Conservation (phyloP, 345 rosid species). For the Dimocarpus longan region DNA sequence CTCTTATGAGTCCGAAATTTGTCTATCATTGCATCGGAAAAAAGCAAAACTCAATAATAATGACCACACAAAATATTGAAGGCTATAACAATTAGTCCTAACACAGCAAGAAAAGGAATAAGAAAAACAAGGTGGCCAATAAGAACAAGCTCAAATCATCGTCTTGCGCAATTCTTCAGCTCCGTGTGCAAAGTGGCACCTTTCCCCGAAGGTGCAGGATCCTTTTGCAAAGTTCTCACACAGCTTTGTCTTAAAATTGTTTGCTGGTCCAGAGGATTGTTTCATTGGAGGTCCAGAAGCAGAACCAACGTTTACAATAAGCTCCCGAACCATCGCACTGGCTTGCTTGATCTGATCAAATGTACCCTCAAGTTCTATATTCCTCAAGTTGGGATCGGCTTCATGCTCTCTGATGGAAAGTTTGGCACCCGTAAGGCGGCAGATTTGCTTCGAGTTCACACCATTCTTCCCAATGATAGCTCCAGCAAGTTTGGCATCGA, state of each 20-base stretch:
- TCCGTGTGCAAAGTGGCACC: slow-evolving; percentile 96
- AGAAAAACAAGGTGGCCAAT: not conserved
- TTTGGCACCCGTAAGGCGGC: slow-evolving; percentile 84
- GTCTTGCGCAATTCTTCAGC: slow-evolving; percentile 64
- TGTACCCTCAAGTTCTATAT: slow-evolving; percentile 95
- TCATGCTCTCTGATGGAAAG: slow-evolving; percentile 90
- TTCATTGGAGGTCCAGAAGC: slow-evolving; percentile 40
- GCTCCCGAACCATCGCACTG: slow-evolving; percentile 89
- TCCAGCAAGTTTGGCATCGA: slow-evolving; percentile 91
- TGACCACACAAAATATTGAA: not conserved
- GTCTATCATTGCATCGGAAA: not conserved
- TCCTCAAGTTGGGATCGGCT: slow-evolving; percentile 71
- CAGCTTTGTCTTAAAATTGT: slow-evolving; percentile 80
- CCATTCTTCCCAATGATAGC: slow-evolving; percentile 96
- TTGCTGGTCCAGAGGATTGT: slow-evolving; percentile 33
- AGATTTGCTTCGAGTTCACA: slow-evolving; percentile 88
- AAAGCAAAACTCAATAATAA: not conserved
- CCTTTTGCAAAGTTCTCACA: slow-evolving; percentile 82
- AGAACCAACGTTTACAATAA: slow-evolving; percentile 68
- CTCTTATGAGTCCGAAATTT: not conserved
- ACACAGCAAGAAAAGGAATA: not conserved
- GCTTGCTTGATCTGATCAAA: slow-evolving; percentile 97
- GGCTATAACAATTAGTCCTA: not conserved
- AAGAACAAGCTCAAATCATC: slow-evolving; percentile 28
- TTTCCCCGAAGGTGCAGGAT: slow-evolving; percentile 78